Evolutionary conservation across 257 asterid species (phyloP).

Genomic region (Forsythia viridissima): DNA sequence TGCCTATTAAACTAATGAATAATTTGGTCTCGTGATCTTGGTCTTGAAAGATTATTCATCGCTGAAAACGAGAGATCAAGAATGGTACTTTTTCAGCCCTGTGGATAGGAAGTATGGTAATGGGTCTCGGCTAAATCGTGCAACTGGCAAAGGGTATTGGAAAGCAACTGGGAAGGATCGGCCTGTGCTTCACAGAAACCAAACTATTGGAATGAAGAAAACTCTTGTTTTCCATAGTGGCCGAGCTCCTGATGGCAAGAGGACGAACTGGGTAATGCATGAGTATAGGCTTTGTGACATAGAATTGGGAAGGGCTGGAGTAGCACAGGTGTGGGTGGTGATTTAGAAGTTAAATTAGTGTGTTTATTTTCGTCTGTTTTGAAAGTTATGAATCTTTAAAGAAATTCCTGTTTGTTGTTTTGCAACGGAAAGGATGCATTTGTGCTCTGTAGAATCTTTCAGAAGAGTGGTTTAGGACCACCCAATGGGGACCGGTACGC

Average conservation of each 20-base stretch:
- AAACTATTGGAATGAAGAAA: constrained; percentile 86
- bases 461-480: constrained; percentile 96
- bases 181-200: constrained; percentile 63
- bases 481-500: constrained; percentile 94
- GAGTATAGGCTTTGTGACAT: constrained; percentile 85
- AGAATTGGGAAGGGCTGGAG: constrained; percentile 73
- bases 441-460: constrained; percentile 94
- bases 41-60: constrained; percentile 54
- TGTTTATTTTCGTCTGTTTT: background rate
- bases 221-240: constrained; percentile 90
- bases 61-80: constrained; percentile 76
- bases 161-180: constrained; percentile 96
- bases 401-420: constrained; percentile 34
- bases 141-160: constrained; percentile 95
- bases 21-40: constrained; percentile 11
- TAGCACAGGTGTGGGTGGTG: constrained; percentile 58
- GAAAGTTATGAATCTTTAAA: constrained; percentile 30
- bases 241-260: constrained; percentile 96
- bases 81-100: constrained; percentile 94
- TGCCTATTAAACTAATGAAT: background rate
- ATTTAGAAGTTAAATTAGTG: background rate
- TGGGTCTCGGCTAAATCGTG: constrained; percentile 91
- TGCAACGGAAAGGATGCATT: constrained; percentile 77
- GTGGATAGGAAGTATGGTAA: constrained; percentile 89
- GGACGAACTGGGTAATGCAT: constrained; percentile 98